These are phyloP conservation scores for Solanum verrucosum DNA, from an alignment of 257 asterid species.

Conservation along the genomic window DNA sequence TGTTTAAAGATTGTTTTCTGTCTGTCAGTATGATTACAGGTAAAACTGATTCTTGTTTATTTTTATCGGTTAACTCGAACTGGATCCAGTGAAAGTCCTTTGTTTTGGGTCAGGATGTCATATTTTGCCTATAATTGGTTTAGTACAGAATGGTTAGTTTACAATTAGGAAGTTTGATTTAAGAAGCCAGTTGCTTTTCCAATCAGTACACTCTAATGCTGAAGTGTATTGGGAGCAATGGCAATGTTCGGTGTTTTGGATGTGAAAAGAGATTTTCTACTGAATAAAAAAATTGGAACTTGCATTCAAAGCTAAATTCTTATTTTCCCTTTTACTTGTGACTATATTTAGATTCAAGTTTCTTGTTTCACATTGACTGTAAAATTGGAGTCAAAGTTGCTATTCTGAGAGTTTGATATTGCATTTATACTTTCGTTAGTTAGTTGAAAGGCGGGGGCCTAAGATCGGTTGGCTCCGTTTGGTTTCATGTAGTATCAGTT, in stretches of 20 bases:
- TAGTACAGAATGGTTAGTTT: neutral
- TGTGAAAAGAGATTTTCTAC: neutral
- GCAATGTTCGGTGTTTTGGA: neutral
- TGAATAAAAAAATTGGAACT: neutral
- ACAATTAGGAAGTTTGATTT: neutral
- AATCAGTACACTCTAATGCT: neutral
- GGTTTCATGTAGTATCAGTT: too few species aligned
- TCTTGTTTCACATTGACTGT: neutral
- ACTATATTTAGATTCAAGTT: neutral
- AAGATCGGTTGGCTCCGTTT: too few species aligned
- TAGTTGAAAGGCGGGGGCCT: too few species aligned
- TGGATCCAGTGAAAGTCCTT: neutral
- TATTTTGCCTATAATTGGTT: neutral
- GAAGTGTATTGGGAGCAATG: neutral
- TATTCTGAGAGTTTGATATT: too few species aligned
- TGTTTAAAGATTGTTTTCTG: constrained; percentile 1
- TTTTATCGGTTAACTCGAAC: neutral
- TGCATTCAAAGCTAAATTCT: neutral
- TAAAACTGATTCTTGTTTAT: neutral
- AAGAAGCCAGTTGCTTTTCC: neutral
- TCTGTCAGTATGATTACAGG: neutral
- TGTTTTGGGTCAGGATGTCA: neutral
- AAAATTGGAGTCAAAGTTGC: neutral
- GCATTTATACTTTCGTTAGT: too few species aligned
- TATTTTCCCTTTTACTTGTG: neutral